Evolutionary conservation across 108 stramenopile species (phyloP).

Genomic region (Aurantiochytrium sp.): DNA sequence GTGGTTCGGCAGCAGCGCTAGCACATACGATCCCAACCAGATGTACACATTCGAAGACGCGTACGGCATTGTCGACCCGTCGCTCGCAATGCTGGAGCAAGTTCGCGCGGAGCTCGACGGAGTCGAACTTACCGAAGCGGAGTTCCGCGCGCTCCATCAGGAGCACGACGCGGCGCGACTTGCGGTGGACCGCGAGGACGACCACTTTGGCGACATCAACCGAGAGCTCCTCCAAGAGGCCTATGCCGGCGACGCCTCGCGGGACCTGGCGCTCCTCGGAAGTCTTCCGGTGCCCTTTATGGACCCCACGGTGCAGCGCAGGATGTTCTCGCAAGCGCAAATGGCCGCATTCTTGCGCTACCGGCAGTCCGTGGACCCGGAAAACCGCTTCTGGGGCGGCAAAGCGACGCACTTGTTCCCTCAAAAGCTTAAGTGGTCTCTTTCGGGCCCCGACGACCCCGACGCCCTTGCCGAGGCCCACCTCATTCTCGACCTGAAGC

Average conservation of each 20-base stretch:
- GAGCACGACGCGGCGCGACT: neutral
- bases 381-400: constrained; percentile 21
- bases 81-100: neutral
- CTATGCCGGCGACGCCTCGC: neutral
- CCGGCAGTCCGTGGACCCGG: neutral
- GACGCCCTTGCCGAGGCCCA: neutral
- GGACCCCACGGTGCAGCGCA: neutral
- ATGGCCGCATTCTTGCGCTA: neutral
- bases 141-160: neutral
- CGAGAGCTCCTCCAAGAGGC: neutral
- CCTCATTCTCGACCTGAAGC: neutral
- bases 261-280: neutral
- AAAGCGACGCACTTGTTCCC: neutral
- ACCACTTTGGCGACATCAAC: neutral
- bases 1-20: too few species aligned
- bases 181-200: neutral
- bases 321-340: neutral
- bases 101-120: neutral
- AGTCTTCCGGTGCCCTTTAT: neutral
- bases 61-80: neutral
- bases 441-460: neutral
- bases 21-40: too few species aligned
- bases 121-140: neutral
- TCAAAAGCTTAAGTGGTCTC: neutral
- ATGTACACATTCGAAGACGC: neutral